A percentile compares a stretch with the other conserved stretches of the same genome.
Evolutionary conservation across 352 stramenopile species (phyloP).

Genomic region (Phytophthora parvispora): DNA sequence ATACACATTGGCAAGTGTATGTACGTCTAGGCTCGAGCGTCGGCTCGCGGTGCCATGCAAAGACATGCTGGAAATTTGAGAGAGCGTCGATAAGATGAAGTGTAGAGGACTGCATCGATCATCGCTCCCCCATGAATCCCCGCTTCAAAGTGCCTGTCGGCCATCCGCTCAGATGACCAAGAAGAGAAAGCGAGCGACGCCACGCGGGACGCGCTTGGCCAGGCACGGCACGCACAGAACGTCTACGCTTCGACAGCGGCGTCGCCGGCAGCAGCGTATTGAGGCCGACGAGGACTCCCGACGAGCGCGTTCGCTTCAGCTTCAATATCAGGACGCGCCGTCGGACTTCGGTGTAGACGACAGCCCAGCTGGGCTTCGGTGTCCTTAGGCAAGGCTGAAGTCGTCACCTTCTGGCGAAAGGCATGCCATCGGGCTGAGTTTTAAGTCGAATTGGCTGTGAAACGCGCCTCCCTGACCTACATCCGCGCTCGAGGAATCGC

Average conservation of each 20-base stretch:
- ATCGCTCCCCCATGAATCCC: constrained; percentile 15
- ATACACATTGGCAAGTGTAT: neutral
- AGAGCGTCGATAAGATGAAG: constrained; percentile 17
- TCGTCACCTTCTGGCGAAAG: neutral
- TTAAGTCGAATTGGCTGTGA: too few species aligned
- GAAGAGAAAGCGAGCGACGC: constrained; percentile 18
- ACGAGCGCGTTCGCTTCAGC: neutral
- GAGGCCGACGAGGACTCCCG: neutral
- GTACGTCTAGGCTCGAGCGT: neutral
- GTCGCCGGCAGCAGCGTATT: too few species aligned
- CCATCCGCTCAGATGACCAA: constrained; percentile 31
- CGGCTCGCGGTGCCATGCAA: neutral
- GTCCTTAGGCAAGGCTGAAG: neutral
- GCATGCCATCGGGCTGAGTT: neutral
- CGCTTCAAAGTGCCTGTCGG: constrained; percentile 1
- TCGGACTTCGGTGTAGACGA: constrained; percentile 16
- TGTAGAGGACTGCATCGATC: constrained; percentile 18
- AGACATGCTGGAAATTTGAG: neutral
- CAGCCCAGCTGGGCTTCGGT: constrained; percentile 20
- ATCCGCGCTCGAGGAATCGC: constrained; percentile 25
- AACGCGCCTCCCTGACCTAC: constrained; percentile 7
- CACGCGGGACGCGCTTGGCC: neutral
- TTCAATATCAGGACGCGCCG: constrained; percentile 6
- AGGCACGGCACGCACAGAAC: too few species aligned
- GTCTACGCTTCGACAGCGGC: too few species aligned